These are phyloP conservation scores for Coniochaeta prunicola DNA, from an alignment of 2,329 filamentous ascomycete genomes.

Conservation along the genomic window DNA sequence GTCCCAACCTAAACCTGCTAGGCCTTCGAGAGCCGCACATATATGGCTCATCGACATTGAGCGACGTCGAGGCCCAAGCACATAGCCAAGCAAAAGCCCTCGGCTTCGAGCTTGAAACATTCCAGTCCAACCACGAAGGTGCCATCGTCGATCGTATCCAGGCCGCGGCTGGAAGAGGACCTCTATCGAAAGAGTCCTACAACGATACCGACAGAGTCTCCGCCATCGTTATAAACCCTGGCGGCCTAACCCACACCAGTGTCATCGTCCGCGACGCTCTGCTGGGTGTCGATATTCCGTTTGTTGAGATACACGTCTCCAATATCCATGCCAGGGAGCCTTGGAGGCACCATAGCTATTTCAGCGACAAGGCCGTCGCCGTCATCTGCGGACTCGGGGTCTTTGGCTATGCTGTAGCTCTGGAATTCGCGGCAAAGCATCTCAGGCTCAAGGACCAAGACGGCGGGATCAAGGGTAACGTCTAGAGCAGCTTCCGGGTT, in stretches of 20 bases:
- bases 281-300: slow-evolving; percentile 60
- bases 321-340: slow-evolving; percentile 67
- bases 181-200: slow-evolving; percentile 1
- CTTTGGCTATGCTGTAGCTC: slow-evolving; percentile 53
- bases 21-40: slow-evolving; percentile 67
- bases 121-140: slow-evolving; percentile 76
- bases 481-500: neutral
- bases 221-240: slow-evolving; percentile 69
- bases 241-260: slow-evolving; percentile 68
- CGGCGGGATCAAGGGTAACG: neutral
- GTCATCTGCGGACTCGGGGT: slow-evolving; percentile 64
- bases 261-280: slow-evolving; percentile 71
- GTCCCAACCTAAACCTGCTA: slow-evolving; percentile 77
- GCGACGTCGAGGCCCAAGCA: slow-evolving; percentile 48
- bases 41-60: slow-evolving; percentile 64
- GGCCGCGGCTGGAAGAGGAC: slow-evolving; percentile 39
- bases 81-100: slow-evolving; percentile 40
- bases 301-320: slow-evolving; percentile 70
- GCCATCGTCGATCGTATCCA: slow-evolving; percentile 69
- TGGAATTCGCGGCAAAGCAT: slow-evolving; percentile 45
- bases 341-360: slow-evolving; percentile 62
- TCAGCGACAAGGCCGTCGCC: slow-evolving; percentile 68
- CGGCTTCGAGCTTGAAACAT: slow-evolving; percentile 43
- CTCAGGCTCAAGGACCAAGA: slow-evolving; percentile 29
- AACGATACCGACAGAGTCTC: slow-evolving; percentile 33